Evolutionary conservation across 192 early-diverging fungal species (phyloP).

Genomic region (Paraglomus brasilianum): DNA sequence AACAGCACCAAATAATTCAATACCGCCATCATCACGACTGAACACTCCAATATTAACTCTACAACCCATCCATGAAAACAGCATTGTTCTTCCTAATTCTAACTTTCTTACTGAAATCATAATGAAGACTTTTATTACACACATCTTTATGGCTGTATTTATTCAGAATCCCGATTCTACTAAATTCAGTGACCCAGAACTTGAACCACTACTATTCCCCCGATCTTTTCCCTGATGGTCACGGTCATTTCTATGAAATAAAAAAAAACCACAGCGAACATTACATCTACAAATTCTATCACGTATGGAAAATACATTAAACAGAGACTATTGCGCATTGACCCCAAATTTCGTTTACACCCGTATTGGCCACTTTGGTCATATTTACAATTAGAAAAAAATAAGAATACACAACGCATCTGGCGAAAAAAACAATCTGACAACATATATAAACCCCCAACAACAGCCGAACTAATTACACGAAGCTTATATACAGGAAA

Average conservation of each 20-base stretch:
- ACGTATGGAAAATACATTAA: slow-evolving; percentile 21
- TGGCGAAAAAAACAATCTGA: too few relatives aligned
- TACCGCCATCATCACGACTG: too few relatives aligned
- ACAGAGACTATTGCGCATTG: neutral
- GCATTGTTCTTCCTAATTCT: too few relatives aligned
- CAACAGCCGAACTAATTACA: neutral
- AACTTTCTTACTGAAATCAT: too few relatives aligned
- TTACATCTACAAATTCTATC: neutral
- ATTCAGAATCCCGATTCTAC: too few relatives aligned
- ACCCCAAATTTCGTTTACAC: neutral
- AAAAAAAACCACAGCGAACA: neutral
- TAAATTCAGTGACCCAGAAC: too few relatives aligned
- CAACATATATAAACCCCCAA: too few relatives aligned
- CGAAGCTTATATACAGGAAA: neutral
- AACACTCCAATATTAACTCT: too few relatives aligned
- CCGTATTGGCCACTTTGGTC: neutral
- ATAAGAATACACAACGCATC: neutral
- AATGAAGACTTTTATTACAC: too few relatives aligned
- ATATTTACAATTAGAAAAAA: slow-evolving; percentile 20
- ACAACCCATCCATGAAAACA: too few relatives aligned
- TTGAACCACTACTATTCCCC: neutral
- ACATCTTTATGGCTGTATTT: too few relatives aligned
- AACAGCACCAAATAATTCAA: too few relatives aligned
- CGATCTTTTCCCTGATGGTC: neutral
- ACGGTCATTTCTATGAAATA: neutral